Conservation (phyloP, 2,329 filamentous ascomycete genomes). For the Elsinoe ampelina region DNA sequence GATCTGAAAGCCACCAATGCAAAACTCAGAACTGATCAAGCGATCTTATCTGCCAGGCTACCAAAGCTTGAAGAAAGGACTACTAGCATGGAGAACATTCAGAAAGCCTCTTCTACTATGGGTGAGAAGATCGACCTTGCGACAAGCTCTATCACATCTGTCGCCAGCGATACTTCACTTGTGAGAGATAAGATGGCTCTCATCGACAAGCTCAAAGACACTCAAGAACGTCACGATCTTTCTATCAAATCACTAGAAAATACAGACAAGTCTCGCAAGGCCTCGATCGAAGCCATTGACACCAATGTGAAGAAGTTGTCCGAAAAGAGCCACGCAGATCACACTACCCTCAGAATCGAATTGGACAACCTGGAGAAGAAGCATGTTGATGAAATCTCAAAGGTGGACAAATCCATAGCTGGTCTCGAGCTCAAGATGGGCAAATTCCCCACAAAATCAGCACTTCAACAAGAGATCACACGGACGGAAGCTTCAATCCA, state of each 20-base stretch:
- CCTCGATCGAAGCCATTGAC: not conserved
- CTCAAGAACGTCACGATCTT: not conserved
- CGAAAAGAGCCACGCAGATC: not conserved
- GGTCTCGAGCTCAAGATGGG: not conserved
- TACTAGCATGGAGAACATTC: not conserved
- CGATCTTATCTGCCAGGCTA: not conserved
- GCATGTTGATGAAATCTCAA: not conserved
- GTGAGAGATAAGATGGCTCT: not conserved
- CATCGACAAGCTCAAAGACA: not conserved
- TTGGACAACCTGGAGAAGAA: not conserved
- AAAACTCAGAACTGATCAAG: not conserved
- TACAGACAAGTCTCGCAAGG: not conserved
- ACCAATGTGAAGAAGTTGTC: not conserved
- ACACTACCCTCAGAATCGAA: not conserved
- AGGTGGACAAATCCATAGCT: not conserved
- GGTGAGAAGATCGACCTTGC: not conserved
- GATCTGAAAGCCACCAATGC: not conserved
- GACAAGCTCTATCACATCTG: not conserved
- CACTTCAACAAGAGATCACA: not conserved
- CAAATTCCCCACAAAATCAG: not conserved
- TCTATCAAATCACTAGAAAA: not conserved
- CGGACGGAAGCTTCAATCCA: not conserved
- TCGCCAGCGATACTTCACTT: not conserved
- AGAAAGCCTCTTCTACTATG: not conserved
- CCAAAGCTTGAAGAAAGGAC: not conserved